Conservation (phyloP, 108 stramenopile species). For the Bacterosira constricta region DNA sequence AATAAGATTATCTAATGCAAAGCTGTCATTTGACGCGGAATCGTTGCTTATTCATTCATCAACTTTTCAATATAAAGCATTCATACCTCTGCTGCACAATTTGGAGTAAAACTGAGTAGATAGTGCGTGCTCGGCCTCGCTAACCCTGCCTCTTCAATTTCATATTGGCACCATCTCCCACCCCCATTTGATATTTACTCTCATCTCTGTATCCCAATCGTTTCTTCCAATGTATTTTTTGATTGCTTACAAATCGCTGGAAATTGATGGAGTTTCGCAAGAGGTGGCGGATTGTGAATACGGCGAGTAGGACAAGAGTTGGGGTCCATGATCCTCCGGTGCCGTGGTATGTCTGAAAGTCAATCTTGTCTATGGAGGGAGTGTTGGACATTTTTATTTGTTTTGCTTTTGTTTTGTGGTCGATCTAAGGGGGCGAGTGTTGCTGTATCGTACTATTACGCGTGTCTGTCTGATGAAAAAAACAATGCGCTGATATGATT, state of each 20-base stretch:
- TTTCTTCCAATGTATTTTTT: conserved; percentile 42
- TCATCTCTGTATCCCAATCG: conserved; percentile 52
- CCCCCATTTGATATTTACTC: conserved; percentile 46
- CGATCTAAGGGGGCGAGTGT: too few species aligned
- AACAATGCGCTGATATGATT: too few species aligned
- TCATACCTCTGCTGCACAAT: too few species aligned
- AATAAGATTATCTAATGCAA: too few species aligned
- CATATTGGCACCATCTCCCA: conserved; percentile 47
- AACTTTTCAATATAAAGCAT: too few species aligned
- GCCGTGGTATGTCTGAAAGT: conserved; percentile 33
- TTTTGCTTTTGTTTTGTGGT: too few species aligned
- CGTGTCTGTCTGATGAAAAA: too few species aligned
- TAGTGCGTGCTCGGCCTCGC: too few species aligned
- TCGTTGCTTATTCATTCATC: too few species aligned
- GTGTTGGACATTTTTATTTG: background rate
- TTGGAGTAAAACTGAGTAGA: too few species aligned
- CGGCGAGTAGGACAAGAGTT: conserved; percentile 11
- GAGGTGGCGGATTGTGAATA: conserved; percentile 8
- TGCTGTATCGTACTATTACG: too few species aligned
- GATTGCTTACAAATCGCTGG: conserved; percentile 35
- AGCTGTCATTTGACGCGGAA: too few species aligned
- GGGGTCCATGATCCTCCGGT: conserved; percentile 45
- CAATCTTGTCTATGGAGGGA: conserved; percentile 13
- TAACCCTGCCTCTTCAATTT: conserved; percentile 46
- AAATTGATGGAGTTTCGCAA: conserved; percentile 21